Percentiles rank a stretch among this genome's conserved stretches.
Conservation (phyloP, 306 rosid species). For the Ormosia semicastrata region DNA sequence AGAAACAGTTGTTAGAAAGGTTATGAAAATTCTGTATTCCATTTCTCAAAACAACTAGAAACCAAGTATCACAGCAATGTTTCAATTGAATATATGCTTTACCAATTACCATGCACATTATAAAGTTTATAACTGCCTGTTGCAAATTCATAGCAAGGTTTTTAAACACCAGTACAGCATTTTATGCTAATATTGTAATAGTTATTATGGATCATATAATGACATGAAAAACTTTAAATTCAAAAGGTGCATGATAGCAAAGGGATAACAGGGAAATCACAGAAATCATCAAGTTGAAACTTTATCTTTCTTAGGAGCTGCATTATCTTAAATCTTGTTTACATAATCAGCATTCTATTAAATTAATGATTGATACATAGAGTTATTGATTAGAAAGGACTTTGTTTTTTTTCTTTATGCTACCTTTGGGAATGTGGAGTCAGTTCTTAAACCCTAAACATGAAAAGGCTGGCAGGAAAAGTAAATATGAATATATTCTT, state of each 20-base stretch:
- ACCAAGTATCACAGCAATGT: neutral
- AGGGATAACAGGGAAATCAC: neutral
- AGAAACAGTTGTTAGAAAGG: conserved; percentile 16
- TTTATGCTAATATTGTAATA: neutral
- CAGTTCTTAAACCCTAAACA: neutral
- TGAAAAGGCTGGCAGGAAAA: neutral
- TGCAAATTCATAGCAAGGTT: neutral
- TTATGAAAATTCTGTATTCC: neutral
- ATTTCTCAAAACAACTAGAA: neutral
- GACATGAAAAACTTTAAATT: neutral
- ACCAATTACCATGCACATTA: neutral
- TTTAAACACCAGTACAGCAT: neutral
- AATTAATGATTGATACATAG: neutral
- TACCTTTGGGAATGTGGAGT: neutral
- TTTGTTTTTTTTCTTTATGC: neutral
- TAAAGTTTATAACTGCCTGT: neutral
- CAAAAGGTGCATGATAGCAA: neutral
- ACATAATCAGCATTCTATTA: neutral
- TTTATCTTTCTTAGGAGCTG: neutral
- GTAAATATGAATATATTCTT: neutral
- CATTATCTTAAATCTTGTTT: neutral
- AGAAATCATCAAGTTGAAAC: neutral
- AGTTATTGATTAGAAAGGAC: neutral
- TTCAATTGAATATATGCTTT: neutral
- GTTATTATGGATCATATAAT: neutral